These are phyloP conservation scores for Kodamaea neixiangensis DNA, from an alignment of 805 yeast genomes.

Conservation along the genomic window DNA sequence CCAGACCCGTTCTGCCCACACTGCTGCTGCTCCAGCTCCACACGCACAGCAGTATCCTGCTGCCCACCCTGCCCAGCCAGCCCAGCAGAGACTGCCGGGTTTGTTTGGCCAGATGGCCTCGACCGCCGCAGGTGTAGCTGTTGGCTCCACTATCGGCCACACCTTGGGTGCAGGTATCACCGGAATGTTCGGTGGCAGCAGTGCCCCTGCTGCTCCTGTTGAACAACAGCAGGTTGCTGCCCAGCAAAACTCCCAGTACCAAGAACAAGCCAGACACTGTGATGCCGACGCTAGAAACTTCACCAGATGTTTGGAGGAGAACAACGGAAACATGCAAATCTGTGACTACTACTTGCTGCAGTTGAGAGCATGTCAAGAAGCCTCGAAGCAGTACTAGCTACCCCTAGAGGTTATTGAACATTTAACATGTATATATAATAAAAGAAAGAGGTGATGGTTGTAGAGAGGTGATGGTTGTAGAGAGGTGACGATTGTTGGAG, in stretches of 20 bases:
- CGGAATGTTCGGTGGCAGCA: conserved; percentile 81
- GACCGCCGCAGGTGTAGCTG: conserved; percentile 99
- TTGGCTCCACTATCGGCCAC: conserved; percentile 97
- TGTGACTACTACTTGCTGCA: conserved; percentile 98
- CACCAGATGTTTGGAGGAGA: conserved; percentile 93
- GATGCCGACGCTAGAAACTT: conserved; percentile 93
- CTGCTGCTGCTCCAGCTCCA: conserved; percentile 72
- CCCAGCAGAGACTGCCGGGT: conserved; percentile 68
- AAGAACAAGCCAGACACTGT: conserved; percentile 60
- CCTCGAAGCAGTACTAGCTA: conserved; percentile 80
- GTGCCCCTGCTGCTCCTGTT: conserved; percentile 49
- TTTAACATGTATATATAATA: conserved; percentile 5
- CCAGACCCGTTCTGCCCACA: conserved; percentile 71
- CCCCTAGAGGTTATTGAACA: not conserved
- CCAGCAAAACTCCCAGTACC: conserved; percentile 37
- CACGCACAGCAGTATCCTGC: conserved; percentile 30
- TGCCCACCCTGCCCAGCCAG: conserved; percentile 48
- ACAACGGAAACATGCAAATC: conserved; percentile 92
- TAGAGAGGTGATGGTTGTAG: not conserved
- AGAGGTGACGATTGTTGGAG: no score
- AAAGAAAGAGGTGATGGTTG: not conserved
- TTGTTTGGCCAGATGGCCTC: conserved; percentile 96
- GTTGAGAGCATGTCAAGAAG: conserved; percentile 96
- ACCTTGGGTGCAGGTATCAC: conserved; percentile 94
- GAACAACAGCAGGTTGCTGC: conserved; percentile 49